phyloP scores from a whole-genome alignment of 768 basidiomycete genomes.

The Trametes villosa region DNA sequence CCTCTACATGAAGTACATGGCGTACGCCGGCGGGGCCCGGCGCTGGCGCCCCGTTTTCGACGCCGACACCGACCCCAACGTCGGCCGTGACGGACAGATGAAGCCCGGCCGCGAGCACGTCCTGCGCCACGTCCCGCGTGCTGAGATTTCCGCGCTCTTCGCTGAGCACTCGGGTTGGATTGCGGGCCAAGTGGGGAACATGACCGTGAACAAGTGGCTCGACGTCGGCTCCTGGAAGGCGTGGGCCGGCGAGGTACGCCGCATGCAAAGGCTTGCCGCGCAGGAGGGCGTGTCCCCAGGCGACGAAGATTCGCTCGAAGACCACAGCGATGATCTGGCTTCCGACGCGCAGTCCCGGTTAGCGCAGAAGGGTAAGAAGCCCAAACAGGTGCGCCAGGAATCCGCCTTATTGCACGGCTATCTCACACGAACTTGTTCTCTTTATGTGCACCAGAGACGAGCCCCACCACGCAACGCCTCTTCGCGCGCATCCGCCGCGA shows the following conservation, averaged over 20 bases:
- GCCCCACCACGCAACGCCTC: background rate
- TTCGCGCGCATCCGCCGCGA: background rate
- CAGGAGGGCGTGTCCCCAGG: constrained; percentile 7
- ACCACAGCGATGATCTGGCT: background rate
- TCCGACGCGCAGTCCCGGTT: background rate
- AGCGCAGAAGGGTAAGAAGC: background rate
- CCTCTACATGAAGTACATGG: constrained; percentile 42
- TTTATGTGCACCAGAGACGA: background rate
- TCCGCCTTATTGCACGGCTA: background rate
- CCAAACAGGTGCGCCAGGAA: background rate
- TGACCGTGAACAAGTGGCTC: constrained; percentile 37
- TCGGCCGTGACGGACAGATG: constrained; percentile 35
- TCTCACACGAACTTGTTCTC: background rate
- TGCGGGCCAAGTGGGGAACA: constrained; percentile 47
- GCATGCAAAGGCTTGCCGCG: constrained; percentile 7
- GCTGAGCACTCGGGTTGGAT: constrained; percentile 66
- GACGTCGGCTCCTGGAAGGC: constrained; percentile 51
- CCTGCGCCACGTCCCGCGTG: constrained; percentile 51
- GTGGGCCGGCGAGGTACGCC: constrained; percentile 36
- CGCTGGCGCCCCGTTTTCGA: constrained; percentile 43
- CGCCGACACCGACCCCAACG: constrained; percentile 26
- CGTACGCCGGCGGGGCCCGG: constrained; percentile 29
- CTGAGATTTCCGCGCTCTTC: constrained; percentile 55
- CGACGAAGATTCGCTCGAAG: background rate
- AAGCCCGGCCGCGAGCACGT: constrained; percentile 40